Conservation (phyloP, 805 yeast genomes). For the Soucietia sequanensis region DNA sequence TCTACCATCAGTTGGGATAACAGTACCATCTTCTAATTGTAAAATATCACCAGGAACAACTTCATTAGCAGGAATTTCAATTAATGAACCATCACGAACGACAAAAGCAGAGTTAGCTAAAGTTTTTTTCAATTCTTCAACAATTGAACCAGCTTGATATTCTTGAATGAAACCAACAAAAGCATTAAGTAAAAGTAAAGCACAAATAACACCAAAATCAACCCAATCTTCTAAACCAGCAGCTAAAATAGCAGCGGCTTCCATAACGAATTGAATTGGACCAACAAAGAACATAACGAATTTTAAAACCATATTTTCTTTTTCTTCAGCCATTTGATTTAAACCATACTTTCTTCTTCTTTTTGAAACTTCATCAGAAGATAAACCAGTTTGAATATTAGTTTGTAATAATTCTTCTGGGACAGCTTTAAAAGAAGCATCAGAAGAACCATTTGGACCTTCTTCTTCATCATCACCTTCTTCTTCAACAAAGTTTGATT, state of each 20-base stretch:
- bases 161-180: slow-evolving; percentile 95
- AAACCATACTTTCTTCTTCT: slow-evolving; percentile 90
- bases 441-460: slow-evolving; percentile 30
- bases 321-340: slow-evolving; percentile 88
- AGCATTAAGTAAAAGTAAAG: slow-evolving; percentile 82
- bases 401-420: slow-evolving; percentile 86
- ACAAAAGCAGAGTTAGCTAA: slow-evolving; percentile 86
- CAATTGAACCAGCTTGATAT: slow-evolving; percentile 97
- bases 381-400: slow-evolving; percentile 73
- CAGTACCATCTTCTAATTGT: slow-evolving; percentile 90
- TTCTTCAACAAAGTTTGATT: slow-evolving; percentile 55
- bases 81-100: slow-evolving; percentile 75
- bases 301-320: slow-evolving; percentile 75
- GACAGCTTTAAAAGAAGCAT: slow-evolving; percentile 57
- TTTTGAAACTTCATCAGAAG: slow-evolving; percentile 71
- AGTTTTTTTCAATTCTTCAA: slow-evolving; percentile 93
- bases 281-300: slow-evolving; percentile 87
- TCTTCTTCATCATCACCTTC: slow-evolving; percentile 56
- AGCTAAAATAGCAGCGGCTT: slow-evolving; percentile 92
- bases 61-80: slow-evolving; percentile 78
- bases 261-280: slow-evolving; percentile 97
- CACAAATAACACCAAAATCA: slow-evolving; percentile 97
- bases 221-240: slow-evolving; percentile 98
- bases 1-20: slow-evolving; percentile 92
- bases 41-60: slow-evolving; percentile 95